These are phyloP conservation scores for Arthromyces matolae DNA, from an alignment of 768 basidiomycete species.

Conservation along the genomic window DNA sequence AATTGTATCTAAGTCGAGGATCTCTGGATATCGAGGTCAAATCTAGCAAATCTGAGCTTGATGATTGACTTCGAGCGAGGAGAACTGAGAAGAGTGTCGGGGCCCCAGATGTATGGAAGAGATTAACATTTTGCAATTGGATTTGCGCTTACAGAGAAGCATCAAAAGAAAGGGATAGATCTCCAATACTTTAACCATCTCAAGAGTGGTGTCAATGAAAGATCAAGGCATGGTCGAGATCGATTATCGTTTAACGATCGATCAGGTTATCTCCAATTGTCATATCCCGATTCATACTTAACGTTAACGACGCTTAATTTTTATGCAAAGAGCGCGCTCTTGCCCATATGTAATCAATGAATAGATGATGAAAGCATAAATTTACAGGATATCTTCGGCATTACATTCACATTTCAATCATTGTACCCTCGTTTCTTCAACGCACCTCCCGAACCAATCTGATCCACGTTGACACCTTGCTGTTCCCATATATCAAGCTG, in stretches of 20 bases:
- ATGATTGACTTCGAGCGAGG: too few species aligned
- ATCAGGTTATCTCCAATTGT: slow-evolving; percentile 12
- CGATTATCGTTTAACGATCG: slow-evolving; percentile 15
- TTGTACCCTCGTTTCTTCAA: slow-evolving; percentile 54
- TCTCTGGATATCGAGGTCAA: too few species aligned
- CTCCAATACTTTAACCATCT: not conserved
- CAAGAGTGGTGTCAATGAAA: not conserved
- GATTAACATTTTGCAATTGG: too few species aligned
- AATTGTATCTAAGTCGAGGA: too few species aligned
- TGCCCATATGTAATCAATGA: too few species aligned
- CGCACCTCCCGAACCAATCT: slow-evolving; percentile 24
- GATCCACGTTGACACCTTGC: slow-evolving; percentile 49
- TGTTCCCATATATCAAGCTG: slow-evolving; percentile 70
- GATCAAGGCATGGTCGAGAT: slow-evolving; percentile 1
- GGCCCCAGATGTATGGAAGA: too few species aligned
- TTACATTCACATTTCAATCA: slow-evolving; percentile 38
- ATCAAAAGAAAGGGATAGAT: not conserved
- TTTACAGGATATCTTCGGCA: too few species aligned
- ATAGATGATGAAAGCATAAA: too few species aligned
- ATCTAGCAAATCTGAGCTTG: too few species aligned
- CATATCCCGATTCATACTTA: not conserved
- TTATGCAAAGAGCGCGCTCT: too few species aligned
- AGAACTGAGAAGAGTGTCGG: too few species aligned
- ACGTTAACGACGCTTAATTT: not conserved
- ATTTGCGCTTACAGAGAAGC: not conserved